Evolutionary conservation across 208 protist species (phyloP), one percentile per base, ranked within the genome.

Genomic region (Angomonas deanei): DNA sequence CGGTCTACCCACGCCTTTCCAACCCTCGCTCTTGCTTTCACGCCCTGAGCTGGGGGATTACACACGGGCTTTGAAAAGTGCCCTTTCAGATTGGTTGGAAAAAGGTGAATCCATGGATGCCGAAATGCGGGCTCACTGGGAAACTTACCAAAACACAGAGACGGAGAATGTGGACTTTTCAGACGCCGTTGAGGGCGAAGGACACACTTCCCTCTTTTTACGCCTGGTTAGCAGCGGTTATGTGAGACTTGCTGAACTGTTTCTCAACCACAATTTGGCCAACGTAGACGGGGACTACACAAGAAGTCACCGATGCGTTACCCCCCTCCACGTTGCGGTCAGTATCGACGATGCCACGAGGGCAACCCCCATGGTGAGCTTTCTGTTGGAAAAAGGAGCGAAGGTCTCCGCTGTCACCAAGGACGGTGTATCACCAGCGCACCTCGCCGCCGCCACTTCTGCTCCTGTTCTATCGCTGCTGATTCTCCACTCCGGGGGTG

Each of bases 341-440:
- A 36, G 11, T 17, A 36, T 27, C 1, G 39, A 28, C 5, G 32
- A 42, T 27, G 36, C 60, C 21, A 46, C 3, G 0, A 26, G 50
- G 2, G 28, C 72, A 15, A 17, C 72, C 21, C 48, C 53, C 8
- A 72, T 77, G 64, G 59, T 72, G 26, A 33, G 64, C 21, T 13
- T 83, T 31, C 49, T 87, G 36, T 39, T 87, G 30, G 24, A 24
- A 17, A 36, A 67, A 47, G 74, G 74, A n/a, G 72, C 76, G 17
- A 76, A 71, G 50, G 36, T 54, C 3, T 81, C 76, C 0, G 63
- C 58, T 0, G 75, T 84, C 1, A 85, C 71, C 21, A 56, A 53
- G 0, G 82, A 88, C 34, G 78, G 78, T 4, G 82, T 88, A 15
- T 80, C 82, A 0, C 71, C 82, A 1, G 61, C 62, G 2, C 82